Conservation (phyloP, 1,284 basidiomycete species). For the Fereydounia khargensis region DNA sequence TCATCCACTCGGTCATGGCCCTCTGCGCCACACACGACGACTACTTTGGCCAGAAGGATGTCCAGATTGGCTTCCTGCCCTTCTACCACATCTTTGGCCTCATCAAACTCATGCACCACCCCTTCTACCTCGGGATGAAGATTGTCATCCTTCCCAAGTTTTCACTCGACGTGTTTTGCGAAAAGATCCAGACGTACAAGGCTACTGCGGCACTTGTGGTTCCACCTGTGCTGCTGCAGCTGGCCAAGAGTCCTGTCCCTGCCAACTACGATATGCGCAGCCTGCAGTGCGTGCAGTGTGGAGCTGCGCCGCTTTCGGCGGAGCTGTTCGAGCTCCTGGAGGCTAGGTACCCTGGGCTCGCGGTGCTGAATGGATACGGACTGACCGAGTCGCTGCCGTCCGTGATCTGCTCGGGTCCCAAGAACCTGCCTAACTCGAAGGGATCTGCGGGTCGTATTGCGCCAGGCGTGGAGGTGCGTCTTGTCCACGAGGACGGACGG, state of each 20-base stretch:
- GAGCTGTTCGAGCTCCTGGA: constrained; percentile 66
- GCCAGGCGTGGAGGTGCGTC: constrained; percentile 74
- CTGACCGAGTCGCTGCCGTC: constrained; percentile 74
- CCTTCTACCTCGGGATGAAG: constrained; percentile 65
- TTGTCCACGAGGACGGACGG: constrained; percentile 65
- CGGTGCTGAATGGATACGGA: constrained; percentile 65
- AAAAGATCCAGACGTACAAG: constrained; percentile 67
- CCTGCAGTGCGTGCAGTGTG: constrained; percentile 68
- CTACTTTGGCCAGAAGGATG: constrained; percentile 35
- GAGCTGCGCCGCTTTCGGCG: constrained; percentile 76
- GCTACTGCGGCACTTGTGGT: constrained; percentile 70
- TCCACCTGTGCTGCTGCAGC: constrained; percentile 75
- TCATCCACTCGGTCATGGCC: constrained; percentile 39
- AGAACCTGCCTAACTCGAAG: constrained; percentile 35
- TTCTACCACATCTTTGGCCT: constrained; percentile 59
- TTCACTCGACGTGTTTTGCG: constrained; percentile 70
- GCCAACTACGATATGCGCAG: constrained; percentile 70
- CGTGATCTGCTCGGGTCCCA: constrained; percentile 56
- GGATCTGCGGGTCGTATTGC: constrained; percentile 66
- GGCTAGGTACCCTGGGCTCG: constrained; percentile 60
- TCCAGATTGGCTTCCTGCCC: constrained; percentile 45
- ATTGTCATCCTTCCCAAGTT: constrained; percentile 72
- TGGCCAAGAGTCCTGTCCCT: constrained; percentile 72
- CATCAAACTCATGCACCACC: constrained; percentile 67
- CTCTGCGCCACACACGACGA: constrained; percentile 19